Conservation (phyloP, 2,329 filamentous ascomycete genomes). For the Colletotrichum salicis region DNA sequence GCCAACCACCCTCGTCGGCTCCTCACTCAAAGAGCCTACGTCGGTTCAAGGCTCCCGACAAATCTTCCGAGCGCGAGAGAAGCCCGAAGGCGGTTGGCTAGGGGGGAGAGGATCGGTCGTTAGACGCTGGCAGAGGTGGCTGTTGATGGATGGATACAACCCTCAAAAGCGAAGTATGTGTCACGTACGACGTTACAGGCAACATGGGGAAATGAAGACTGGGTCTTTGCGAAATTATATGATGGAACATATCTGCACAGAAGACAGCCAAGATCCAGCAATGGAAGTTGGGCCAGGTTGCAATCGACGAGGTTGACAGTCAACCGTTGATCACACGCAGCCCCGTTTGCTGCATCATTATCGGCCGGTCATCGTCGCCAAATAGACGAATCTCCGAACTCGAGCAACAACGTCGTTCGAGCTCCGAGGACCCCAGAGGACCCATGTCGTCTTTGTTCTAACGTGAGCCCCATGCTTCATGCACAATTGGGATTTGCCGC, state of each 20-base stretch:
- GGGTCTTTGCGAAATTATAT: slow-evolving; percentile 11
- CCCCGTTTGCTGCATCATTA: neutral
- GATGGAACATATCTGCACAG: neutral
- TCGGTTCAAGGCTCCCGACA: slow-evolving; percentile 21
- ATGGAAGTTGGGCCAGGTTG: neutral
- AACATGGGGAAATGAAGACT: slow-evolving; percentile 18
- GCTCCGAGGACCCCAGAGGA: slow-evolving; percentile 18
- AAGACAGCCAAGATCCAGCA: neutral
- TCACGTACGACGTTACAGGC: neutral
- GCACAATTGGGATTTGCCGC: slow-evolving; percentile 5
- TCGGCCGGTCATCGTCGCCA: slow-evolving; percentile 2
- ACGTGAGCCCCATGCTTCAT: slow-evolving; percentile 26
- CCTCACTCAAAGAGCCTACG: neutral
- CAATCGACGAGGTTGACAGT: neutral
- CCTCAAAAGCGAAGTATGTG: neutral
- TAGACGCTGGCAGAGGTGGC: neutral
- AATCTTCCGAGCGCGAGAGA: slow-evolving; percentile 24
- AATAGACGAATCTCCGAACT: slow-evolving; percentile 31
- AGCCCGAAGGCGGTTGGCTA: neutral
- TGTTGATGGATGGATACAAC: neutral
- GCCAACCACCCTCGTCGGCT: slow-evolving; percentile 7
- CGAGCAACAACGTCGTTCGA: slow-evolving; percentile 14
- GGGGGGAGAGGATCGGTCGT: neutral
- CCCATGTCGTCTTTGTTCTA: slow-evolving; percentile 17
- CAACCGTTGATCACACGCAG: neutral